These are phyloP conservation scores for Lophium mytilinum DNA, from an alignment of 495 filamentous ascomycete genomes.

Conservation along the genomic window DNA sequence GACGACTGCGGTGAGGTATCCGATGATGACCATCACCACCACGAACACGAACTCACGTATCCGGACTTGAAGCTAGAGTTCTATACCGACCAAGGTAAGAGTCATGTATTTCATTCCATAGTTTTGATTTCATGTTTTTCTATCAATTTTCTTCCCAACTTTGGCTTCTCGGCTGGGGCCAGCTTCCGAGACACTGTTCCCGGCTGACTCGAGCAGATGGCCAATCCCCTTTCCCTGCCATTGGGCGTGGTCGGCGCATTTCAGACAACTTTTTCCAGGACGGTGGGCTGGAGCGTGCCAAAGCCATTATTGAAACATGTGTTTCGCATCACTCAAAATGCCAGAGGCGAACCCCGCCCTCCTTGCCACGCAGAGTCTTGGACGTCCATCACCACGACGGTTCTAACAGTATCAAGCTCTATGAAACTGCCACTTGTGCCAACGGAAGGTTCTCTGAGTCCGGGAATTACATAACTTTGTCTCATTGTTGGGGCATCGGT, in stretches of 20 bases:
- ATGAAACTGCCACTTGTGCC: constrained; percentile 8
- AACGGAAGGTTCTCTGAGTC: constrained; percentile 10
- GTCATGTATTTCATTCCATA: neutral
- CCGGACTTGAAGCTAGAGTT: constrained; percentile 22
- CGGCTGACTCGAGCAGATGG: constrained; percentile 13
- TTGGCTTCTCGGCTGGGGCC: neutral
- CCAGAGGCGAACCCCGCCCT: constrained; percentile 1
- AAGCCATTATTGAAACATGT: constrained; percentile 14
- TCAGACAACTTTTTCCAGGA: constrained; percentile 17
- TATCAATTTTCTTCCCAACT: neutral
- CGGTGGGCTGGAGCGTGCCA: constrained; percentile 5
- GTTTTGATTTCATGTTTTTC: neutral
- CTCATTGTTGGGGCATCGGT: constrained; percentile 18
- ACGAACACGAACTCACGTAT: constrained; percentile 14
- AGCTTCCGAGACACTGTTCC: neutral
- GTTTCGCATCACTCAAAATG: constrained; percentile 14
- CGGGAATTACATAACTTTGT: constrained; percentile 19
- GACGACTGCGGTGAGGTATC: neutral
- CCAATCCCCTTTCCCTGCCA: constrained; percentile 21
- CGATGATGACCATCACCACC: neutral
- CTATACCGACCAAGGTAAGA: constrained; percentile 20
- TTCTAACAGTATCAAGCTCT: constrained; percentile 14
- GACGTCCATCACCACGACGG: constrained; percentile 13
- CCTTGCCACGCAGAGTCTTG: constrained; percentile 11
- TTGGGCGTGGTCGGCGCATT: constrained; percentile 19